A percentile compares a stretch with the other conserved stretches of the same genome.
Evolutionary conservation across 345 rosid genomes (phyloP).

Genomic region (Capsella bursapastoris): DNA sequence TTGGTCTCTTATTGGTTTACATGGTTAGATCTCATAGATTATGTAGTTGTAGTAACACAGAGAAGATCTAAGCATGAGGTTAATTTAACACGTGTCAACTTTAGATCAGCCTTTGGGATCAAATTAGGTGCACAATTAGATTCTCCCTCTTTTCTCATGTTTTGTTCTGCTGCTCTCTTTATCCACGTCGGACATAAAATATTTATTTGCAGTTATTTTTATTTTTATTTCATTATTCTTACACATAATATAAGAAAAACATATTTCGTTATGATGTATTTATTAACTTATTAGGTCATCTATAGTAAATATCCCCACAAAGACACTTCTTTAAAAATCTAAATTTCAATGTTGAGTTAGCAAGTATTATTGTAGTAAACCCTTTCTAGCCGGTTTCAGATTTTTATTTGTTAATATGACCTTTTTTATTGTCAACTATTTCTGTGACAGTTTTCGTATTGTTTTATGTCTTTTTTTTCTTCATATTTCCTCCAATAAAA

Average conservation of each 20-base stretch:
- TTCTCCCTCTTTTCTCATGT: conserved; percentile 23
- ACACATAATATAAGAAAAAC: too few relatives aligned
- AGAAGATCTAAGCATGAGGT: conserved; percentile 20
- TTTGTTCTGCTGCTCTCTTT: neutral
- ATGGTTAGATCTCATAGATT: conserved; percentile 36
- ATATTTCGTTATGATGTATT: neutral
- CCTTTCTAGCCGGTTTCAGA: conserved; percentile 4
- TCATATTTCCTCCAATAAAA: neutral
- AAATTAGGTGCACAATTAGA: conserved; percentile 28
- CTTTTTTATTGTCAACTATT: neutral
- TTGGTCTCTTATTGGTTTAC: conserved; percentile 21
- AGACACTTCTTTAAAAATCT: neutral
- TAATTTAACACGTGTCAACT: conserved; percentile 34
- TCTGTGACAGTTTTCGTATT: neutral
- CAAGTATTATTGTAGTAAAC: neutral
- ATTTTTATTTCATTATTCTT: neutral
- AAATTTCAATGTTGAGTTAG: neutral
- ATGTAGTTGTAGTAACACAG: conserved; percentile 28
- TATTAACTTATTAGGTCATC: neutral
- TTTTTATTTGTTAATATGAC: neutral
- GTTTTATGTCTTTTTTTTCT: too few relatives aligned
- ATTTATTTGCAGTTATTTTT: neutral
- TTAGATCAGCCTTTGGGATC: conserved; percentile 20
- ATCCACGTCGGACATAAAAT: conserved; percentile 22
- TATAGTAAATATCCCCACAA: neutral